phyloP scores from a whole-genome alignment of 2,329 filamentous ascomycete species.

The Lachnellula hyalina region DNA sequence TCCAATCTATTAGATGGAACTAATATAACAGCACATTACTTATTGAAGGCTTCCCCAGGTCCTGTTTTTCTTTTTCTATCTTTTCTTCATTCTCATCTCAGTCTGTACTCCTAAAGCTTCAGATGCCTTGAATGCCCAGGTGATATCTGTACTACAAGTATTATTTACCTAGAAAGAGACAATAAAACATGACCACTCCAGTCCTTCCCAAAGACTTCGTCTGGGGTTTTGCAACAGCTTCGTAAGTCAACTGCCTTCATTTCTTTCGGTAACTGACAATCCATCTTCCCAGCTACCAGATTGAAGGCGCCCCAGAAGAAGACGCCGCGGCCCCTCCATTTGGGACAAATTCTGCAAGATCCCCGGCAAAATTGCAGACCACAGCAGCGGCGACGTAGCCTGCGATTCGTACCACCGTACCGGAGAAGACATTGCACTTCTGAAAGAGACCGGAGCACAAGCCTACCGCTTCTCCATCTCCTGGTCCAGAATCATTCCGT shows the following conservation, averaged over 20 bases:
- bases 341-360: constrained; percentile 86
- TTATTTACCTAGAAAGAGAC: constrained; percentile 4
- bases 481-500: constrained; percentile 78
- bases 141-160: not conserved
- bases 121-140: not conserved
- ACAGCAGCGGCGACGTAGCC: constrained; percentile 67
- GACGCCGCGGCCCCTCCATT: constrained; percentile 76
- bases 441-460: constrained; percentile 68
- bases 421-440: constrained; percentile 67
- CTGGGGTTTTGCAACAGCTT: constrained; percentile 77
- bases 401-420: constrained; percentile 85
- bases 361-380: constrained; percentile 77
- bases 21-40: constrained; percentile 1
- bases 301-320: constrained; percentile 69
- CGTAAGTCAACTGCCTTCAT: constrained; percentile 43
- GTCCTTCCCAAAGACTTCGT: constrained; percentile 63
- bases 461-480: constrained; percentile 82
- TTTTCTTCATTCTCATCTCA: constrained; percentile 2
- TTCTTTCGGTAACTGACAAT: not conserved
- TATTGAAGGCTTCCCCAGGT: not conserved
- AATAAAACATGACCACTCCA: constrained; percentile 39
- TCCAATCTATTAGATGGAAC: not conserved
- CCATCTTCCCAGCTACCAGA: constrained; percentile 63
- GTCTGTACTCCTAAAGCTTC: constrained; percentile 1
- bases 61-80: not conserved